Base-by-base conservation (phyloP, 352 stramenopile species). In the Globisporangium emineosum region DNA sequence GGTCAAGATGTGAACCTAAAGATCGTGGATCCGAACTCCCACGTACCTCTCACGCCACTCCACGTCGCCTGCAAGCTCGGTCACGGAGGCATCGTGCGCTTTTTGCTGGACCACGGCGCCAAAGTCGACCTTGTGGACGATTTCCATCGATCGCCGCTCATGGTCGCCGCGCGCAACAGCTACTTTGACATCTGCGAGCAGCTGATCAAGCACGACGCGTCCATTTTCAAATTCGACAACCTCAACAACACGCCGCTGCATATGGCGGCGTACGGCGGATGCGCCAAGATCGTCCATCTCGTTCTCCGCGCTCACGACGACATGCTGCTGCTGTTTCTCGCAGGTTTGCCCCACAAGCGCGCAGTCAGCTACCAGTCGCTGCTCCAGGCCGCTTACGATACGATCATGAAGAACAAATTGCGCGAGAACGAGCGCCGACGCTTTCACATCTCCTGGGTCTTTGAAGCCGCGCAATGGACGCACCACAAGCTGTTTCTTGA, bases 191-290 rank as follows among this genome's bases (percentile, higher is more conserved):
- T 90, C 37, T 83, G 69, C 25, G 42, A 66, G 15, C 59, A 86
- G 53, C 62, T 93, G 21, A 47, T 93, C 0, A 51, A 71, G 4
- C 57, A 79, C 8, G 72, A 65, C 0, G 78, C 76, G 19, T 76
- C 75, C 19, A 76, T 90, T 17, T 78, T 87, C 32, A 65, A 65
- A 6, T 27, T 73, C 15, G 83, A 93, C 57, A 82, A 83, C 21
- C 58, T 91, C n/a, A 78, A 79, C 53, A 90, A 91, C 58, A 88
- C 82, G 12, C 65, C 76, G 8, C 54, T 93, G 49, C 84, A 93
- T 49, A 81, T 85, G 62, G 82, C 80, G n/a, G 84, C 84, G 1
- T 78, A 78, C 35, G 80, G 77, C 15, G 84, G 84, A 2, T 81
- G 65, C 42, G 72, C 69, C 1, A 66, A 67, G 10, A 75, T 80